Evolutionary conservation across 139 green algal species (phyloP), one percentile per base, ranked within the genome.

Genomic region (Diplosphaera chodatii): DNA sequence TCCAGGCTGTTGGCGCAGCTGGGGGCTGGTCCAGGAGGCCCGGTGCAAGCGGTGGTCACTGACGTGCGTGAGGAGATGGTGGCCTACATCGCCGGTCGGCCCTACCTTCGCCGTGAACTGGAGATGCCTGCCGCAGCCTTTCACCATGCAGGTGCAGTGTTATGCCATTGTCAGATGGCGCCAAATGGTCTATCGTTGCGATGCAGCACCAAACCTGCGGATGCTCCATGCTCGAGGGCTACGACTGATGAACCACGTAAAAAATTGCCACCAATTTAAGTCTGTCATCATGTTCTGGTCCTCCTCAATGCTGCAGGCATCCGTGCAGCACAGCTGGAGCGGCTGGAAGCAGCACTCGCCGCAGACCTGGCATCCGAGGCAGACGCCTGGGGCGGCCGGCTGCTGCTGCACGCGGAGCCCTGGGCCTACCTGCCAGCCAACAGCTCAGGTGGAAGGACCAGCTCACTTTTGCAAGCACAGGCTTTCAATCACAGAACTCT

Each of bases 41-140:
- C 23, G 59, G 67, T 40, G 0, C 78, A 87, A 55, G 84, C 93
- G n/a, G 76, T 96, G 25, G 76, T 97, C 8, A 85, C 78, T 2
- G 93, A 98, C 78, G 74, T 95, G 63, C 71, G 92, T 4, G 93
- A 98, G 79, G 93, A 98, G 84, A 81, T 96, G 56, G 88, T 92
- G 65, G 85, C 94, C 66, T 95, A 96, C 66, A 77, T 95, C 31
- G 87, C 89, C 63, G 89, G 87, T 30, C 66, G 55, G 29, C 87
- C 89, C 18, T 93, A 96, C 81, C 83, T 91, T 48, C 82, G 91
- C 4, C 76, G 92, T 2, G 92, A 97, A 79, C 79, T 96, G 73
- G 92, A 96, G 77, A 91, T 92, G 83, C 91, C 91, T 22, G 86
- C 86, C 1, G 89, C 88, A 13, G 86, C 87, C 15, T 77, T 96